Conservation (phyloP, 1,284 basidiomycete species). For the Psilocybe mexicana region DNA sequence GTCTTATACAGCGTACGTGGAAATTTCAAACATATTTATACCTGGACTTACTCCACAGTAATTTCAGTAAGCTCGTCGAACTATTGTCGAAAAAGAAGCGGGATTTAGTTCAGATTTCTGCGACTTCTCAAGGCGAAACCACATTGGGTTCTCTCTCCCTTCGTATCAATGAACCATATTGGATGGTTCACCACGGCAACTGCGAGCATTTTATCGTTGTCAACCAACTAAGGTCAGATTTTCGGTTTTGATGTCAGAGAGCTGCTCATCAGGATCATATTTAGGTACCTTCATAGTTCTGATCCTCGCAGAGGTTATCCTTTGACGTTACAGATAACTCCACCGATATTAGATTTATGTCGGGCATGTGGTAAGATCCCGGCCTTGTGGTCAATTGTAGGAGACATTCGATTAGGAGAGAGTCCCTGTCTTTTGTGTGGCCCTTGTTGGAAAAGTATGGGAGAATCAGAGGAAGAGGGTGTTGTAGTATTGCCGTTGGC, state of each 20-base stretch:
- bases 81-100: conserved; percentile 34
- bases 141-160: conserved; percentile 54
- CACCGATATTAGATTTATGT: conserved; percentile 61
- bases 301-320: conserved; percentile 65
- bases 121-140: conserved; percentile 47
- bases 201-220: conserved; percentile 79
- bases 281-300: conserved; percentile 55
- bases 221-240: conserved; percentile 68
- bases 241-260: neutral
- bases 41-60: neutral
- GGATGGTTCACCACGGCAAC: conserved; percentile 75
- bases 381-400: conserved; percentile 62
- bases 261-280: neutral
- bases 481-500: conserved; percentile 57
- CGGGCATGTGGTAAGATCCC: conserved; percentile 69
- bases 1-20: conserved; percentile 59
- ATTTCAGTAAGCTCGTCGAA: conserved; percentile 50
- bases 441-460: conserved; percentile 73
- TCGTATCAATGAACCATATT: conserved; percentile 74
- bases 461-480: conserved; percentile 43
- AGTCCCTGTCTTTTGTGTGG: conserved; percentile 72
- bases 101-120: conserved; percentile 43
- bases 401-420: conserved; percentile 72
- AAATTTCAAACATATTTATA: neutral
- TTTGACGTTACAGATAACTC: conserved; percentile 62